Evolutionary conservation across 495 filamentous ascomycete species (phyloP), one percentile per base, ranked within the genome.

Genomic region (Corynascus novoguineensis): DNA sequence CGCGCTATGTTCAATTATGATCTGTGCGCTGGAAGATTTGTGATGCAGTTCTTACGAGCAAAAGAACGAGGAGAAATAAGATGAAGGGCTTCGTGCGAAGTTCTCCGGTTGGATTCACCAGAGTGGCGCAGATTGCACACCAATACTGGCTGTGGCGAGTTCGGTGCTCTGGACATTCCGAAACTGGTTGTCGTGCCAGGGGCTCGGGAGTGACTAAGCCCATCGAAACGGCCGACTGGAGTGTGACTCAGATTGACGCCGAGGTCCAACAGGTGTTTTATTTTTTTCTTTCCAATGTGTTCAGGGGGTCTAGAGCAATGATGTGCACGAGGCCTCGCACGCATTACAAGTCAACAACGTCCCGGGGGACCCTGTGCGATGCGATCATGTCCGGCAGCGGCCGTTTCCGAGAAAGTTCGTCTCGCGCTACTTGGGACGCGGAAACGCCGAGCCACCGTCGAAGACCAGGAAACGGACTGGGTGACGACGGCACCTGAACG

Each of bases 81-180:
- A 25, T 28, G 45, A 28, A 32, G 45, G 45, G 5, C 9, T 31
- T 11, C 21, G 40, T 19, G 9, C 37, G 4, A 24, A 21, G 44
- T 14, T 14, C 34, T 8, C 5, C 2, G 34, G 34, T 11, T 44
- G 40, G 14, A 1, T 25, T 24, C 40, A 11, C 40, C 7, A 17
- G 49, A 28, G 49, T 55, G 53, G 53, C 44, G 42, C 41, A 55
- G 47, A 45, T 54, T 54, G 19, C 38, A 47, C 34, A 2, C 29
- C 21, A 37, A 32, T 42, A 11, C 25, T 21, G 19, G 15, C 42
- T 46, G 53, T 47, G 42, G 29, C 53, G 31, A 55, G 31, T 25
- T 21, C 11, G 37, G 19, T 14, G 27, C 27, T 19, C 31, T 15
- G 0, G 45, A 32, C 9, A 32, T 32, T 49, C 47, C 47, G 31